phyloP scores from a whole-genome alignment of 495 filamentous ascomycete genomes.

The Penicillium paxilli region DNA sequence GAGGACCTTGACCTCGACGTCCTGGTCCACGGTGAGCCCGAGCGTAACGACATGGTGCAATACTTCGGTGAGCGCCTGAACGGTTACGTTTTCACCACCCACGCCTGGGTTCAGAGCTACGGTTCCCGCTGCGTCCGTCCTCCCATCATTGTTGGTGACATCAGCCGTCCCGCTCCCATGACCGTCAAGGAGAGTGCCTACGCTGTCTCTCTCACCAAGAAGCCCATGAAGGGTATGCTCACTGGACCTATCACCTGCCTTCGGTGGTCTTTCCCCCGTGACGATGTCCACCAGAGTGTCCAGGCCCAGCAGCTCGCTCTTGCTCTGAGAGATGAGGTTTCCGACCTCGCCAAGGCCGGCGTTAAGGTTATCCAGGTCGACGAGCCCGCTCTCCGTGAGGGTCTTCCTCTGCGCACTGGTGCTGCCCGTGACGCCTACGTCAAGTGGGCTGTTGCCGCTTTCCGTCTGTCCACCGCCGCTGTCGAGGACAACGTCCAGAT shows the following conservation, averaged over 20 bases:
- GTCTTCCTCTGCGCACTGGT: constrained; percentile 91
- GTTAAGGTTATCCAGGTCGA: constrained; percentile 98
- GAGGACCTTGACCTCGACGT: constrained; percentile 97
- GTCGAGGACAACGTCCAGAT: constrained; percentile 95
- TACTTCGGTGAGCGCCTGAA: constrained; percentile 98
- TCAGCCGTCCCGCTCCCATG: constrained; percentile 94
- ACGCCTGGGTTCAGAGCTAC: constrained; percentile 98
- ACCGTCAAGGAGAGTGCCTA: constrained; percentile 99
- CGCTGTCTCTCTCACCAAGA: constrained; percentile 90
- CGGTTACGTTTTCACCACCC: constrained; percentile 98
- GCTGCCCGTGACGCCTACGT: constrained; percentile 93
- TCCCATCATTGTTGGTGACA: constrained; percentile 96
- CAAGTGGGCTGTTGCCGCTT: constrained; percentile 92
- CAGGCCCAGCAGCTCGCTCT: constrained; percentile 98
- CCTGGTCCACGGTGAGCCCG: constrained; percentile 96
- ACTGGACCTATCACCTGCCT: constrained; percentile 98
- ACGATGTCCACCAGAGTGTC: constrained; percentile 97
- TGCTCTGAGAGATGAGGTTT: constrained; percentile 95
- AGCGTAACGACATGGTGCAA: constrained; percentile 99
- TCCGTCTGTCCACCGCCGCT: constrained; percentile 89
- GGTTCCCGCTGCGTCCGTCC: constrained; percentile 97
- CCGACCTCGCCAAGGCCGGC: constrained; percentile 95
- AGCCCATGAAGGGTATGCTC: constrained; percentile 99
- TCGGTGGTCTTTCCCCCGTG: constrained; percentile 99
- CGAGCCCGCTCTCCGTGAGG: constrained; percentile 98